Conservation (phyloP, 2,329 filamentous ascomycete species). For the Talaromyces verruculosus region DNA sequence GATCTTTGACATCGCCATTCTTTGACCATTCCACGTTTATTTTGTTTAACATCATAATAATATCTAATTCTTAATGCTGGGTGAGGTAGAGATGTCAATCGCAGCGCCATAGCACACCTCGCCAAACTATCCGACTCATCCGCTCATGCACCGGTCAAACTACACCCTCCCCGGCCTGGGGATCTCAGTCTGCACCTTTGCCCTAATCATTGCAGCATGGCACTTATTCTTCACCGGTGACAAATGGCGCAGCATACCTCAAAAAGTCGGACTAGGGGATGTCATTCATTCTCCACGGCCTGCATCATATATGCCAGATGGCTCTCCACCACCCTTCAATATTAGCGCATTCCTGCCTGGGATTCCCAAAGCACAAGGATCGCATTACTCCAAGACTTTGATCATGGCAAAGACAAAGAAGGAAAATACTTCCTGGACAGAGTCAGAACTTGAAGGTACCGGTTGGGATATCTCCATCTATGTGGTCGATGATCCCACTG, state of each 20-base stretch:
- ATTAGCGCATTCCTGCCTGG: constrained; percentile 35
- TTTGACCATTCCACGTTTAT: neutral
- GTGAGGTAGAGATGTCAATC: neutral
- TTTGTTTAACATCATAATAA: neutral
- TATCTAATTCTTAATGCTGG: neutral
- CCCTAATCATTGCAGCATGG: constrained; percentile 30
- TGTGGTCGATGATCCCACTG: constrained; percentile 53
- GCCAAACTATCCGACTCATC: neutral
- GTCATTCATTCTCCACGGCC: constrained; percentile 19
- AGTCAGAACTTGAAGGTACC: constrained; percentile 53
- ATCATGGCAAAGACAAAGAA: constrained; percentile 36
- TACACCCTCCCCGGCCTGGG: constrained; percentile 31
- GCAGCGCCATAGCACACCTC: neutral
- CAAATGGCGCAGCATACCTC: constrained; percentile 38
- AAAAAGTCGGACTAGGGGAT: constrained; percentile 42
- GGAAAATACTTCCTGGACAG: constrained; percentile 42
- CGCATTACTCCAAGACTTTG: constrained; percentile 54
- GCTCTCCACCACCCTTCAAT: constrained; percentile 18
- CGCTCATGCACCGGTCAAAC: constrained; percentile 6
- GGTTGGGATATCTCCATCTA: constrained; percentile 51
- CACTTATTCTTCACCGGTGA: constrained; percentile 29
- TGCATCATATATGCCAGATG: constrained; percentile 16
- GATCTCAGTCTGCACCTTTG: constrained; percentile 31
- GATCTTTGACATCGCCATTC: neutral
- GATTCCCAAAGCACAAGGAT: constrained; percentile 45